Evolutionary conservation across 179 eudicot genomes (phyloP).

Genomic region (Silene noctiflora): DNA sequence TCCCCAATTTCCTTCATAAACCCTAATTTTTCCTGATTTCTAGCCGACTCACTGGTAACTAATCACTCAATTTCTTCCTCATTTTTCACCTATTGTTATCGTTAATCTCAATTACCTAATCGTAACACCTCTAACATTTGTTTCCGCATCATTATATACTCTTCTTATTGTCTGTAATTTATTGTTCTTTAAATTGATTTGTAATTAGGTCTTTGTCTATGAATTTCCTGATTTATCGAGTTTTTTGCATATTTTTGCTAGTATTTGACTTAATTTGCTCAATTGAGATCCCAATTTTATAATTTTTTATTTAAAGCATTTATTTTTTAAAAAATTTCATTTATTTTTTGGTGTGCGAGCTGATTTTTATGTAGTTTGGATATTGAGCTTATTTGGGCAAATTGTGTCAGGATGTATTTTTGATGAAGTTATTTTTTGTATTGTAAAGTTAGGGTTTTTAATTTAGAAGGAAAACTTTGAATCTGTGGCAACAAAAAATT

Average conservation of each 20-base stretch:
- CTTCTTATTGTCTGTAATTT: no score
- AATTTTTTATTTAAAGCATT: no score
- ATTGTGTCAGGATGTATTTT: not conserved
- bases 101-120: not conserved
- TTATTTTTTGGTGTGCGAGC: not conserved
- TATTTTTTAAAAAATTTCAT: no score
- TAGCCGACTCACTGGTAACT: slow-evolving; percentile 1
- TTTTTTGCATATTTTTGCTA: no score
- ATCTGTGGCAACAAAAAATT: not conserved
- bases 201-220: not conserved
- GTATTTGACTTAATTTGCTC: no score
- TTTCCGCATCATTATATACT: not conserved
- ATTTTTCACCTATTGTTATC: not conserved
- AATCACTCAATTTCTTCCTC: slow-evolving; percentile 4
- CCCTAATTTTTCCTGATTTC: not conserved
- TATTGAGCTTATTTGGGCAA: not conserved
- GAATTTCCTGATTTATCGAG: no score
- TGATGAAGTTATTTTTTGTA: not conserved
- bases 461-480: not conserved
- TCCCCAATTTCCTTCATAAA: not conserved
- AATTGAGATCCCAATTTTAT: no score
- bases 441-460: not conserved
- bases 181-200: not conserved
- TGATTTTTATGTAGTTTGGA: not conserved
- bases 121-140: not conserved